These are phyloP conservation scores for Arachnopeziza araneosa DNA, from an alignment of 2,329 filamentous ascomycete genomes.

Conservation along the genomic window DNA sequence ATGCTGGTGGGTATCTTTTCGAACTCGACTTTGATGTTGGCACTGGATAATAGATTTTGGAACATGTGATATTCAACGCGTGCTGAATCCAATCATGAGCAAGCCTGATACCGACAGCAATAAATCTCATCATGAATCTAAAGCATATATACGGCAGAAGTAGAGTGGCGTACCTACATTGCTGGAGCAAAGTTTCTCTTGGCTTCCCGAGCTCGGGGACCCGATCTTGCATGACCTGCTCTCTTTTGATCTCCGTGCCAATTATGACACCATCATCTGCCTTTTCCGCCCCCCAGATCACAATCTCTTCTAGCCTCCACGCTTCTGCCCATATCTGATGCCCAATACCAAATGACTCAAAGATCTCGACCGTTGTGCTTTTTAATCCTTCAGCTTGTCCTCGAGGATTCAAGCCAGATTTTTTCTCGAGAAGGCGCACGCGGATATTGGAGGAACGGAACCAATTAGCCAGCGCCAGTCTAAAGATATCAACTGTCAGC, in stretches of 20 bases:
- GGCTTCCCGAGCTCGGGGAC: not conserved
- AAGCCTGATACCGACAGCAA: not conserved
- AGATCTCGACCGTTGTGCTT: slow-evolving; percentile 1
- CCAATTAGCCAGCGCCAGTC: not conserved
- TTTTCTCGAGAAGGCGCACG: not conserved
- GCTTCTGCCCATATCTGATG: slow-evolving; percentile 2
- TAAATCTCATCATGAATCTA: not conserved
- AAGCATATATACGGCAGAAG: slow-evolving; percentile 35
- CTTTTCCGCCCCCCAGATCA: not conserved
- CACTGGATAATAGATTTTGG: not conserved
- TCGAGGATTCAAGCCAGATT: not conserved
- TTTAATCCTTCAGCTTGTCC: slow-evolving; percentile 1
- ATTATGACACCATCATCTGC: not conserved
- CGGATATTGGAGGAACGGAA: not conserved
- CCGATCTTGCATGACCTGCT: not conserved
- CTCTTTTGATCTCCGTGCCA: slow-evolving; percentile 1
- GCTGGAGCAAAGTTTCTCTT: slow-evolving; percentile 1
- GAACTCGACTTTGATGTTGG: not conserved
- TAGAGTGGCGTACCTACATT: not conserved
- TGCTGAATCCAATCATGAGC: not conserved
- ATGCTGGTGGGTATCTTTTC: slow-evolving; percentile 33
- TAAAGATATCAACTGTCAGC: not conserved
- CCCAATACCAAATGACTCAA: slow-evolving; percentile 1
- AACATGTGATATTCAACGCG: not conserved
- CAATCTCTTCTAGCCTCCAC: not conserved